Base-by-base conservation (phyloP, 345 rosid genomes). In the Zanthoxylum bungeanum region DNA sequence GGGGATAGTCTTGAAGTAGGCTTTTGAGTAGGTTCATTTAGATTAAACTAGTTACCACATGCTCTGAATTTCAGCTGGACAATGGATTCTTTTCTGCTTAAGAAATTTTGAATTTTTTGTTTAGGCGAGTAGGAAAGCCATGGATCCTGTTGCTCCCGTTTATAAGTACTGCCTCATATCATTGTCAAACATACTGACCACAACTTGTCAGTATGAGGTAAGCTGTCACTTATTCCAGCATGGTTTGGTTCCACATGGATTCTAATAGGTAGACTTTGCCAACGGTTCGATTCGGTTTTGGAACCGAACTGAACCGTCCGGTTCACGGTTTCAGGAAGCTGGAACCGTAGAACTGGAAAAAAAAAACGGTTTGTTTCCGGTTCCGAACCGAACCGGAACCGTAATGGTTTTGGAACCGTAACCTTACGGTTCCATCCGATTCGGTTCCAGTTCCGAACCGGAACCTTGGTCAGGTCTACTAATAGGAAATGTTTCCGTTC, bases 171-270 rank as follows among this genome's bases (percentile, higher is more conserved):
- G 95, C 58, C 84, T 90, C 2, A 33, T 94, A 76, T 94, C 98
- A 24, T 69, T 89, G 30, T 77, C 97, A 21, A 94, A 92, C 74
- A 94, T 94, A 56, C 64, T 94, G 68, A 92, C 98, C 52, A 92
- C 98, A 46, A 92, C 98, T 57, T 94, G 98, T 49, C 98, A 94
- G 77, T 94, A 94, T 80, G 98, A 94, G 93, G 98, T 93, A 74
- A 53, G 67, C 16, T 42, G 22, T 21, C 40, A 37, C 39, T 46
- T 27, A 52, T 36, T 37, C 37, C 36, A 11, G 25, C 58, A 22
- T 40, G 62, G 66, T 6, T 33, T 34, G 10, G 24, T 36, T 50
- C 37, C 16, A 2, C 9, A 5, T 12, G 28, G 60, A 61, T 37
- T 14, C 17, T 30, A 22, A 31, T n/a, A n/a, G n/a, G n/a, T n/a